Evolutionary conservation across 495 filamentous ascomycete genomes (phyloP).

Genomic region (Penicillium turbatum): DNA sequence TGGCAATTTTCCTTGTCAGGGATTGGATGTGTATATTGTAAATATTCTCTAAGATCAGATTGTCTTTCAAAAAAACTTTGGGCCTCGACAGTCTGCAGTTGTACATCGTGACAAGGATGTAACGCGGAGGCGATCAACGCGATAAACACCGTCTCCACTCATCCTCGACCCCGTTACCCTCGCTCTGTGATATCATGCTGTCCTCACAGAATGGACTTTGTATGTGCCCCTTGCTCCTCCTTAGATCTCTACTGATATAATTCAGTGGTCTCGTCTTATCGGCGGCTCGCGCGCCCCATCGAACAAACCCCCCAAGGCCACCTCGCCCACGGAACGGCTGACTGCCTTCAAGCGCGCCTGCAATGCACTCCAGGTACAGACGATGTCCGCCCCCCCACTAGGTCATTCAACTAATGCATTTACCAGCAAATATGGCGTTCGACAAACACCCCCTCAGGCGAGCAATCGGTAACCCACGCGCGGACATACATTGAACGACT

Average conservation of each 20-base stretch:
- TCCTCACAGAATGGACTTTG: constrained; percentile 39
- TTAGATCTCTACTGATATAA: constrained; percentile 15
- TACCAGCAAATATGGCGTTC: constrained; percentile 75
- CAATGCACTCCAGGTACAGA: constrained; percentile 70
- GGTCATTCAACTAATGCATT: constrained; percentile 11
- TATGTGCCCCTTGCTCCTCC: constrained; percentile 17
- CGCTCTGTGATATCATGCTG: constrained; percentile 32
- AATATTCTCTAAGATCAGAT: background rate
- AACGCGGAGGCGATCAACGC: constrained; percentile 14
- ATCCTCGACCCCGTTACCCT: constrained; percentile 19
- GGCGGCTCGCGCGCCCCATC: constrained; percentile 69
- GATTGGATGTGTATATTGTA: background rate
- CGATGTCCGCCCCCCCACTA: background rate
- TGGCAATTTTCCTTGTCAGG: background rate
- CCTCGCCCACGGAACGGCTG: constrained; percentile 80
- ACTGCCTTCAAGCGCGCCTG: constrained; percentile 87
- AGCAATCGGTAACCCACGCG: constrained; percentile 47
- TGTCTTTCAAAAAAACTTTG: background rate
- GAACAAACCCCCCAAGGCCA: constrained; percentile 58
- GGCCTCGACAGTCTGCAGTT: background rate
- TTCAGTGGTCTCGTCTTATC: constrained; percentile 83
- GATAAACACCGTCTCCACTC: constrained; percentile 27
- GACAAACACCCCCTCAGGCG: constrained; percentile 47
- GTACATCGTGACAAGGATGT: background rate
- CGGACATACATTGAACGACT: constrained; percentile 60